These are phyloP conservation scores for Stagonosporopsis rhizophila DNA, from an alignment of 2,329 filamentous ascomycete genomes.

Conservation along the genomic window DNA sequence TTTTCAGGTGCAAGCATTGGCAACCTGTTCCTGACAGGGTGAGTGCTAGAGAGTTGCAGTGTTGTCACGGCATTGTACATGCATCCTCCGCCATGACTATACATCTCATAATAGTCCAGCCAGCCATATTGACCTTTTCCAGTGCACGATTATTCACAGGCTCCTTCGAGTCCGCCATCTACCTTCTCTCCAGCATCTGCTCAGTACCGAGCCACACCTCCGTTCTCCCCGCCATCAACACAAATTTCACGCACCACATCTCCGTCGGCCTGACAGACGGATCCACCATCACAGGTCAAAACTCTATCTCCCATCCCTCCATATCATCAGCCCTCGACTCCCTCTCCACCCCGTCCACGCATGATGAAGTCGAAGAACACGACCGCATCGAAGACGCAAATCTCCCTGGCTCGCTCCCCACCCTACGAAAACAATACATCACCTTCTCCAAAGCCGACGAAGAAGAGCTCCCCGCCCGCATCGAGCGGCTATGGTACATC, in stretches of 20 bases:
- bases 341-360: conserved; percentile 24
- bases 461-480: conserved; percentile 77
- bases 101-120: neutral
- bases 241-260: conserved; percentile 95
- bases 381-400: conserved; percentile 81
- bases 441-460: conserved; percentile 77
- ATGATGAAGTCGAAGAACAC: conserved; percentile 60
- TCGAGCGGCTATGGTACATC: conserved; percentile 92
- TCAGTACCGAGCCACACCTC: conserved; percentile 77
- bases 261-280: conserved; percentile 81
- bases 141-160: conserved; percentile 90
- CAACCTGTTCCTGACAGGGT: conserved; percentile 60
- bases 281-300: conserved; percentile 84
- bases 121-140: conserved; percentile 10
- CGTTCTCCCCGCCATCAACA: conserved; percentile 90
- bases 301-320: conserved; percentile 58
- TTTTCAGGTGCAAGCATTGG: conserved; percentile 60
- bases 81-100: neutral
- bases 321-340: conserved; percentile 38
- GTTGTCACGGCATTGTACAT: neutral
- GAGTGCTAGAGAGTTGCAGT: conserved; percentile 33
- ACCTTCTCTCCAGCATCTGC: conserved; percentile 85
- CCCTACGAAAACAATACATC: conserved; percentile 80
- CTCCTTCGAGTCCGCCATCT: conserved; percentile 90
- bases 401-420: conserved; percentile 80